These are phyloP conservation scores for Penicillium turbatum DNA, from an alignment of 495 filamentous ascomycete species.

Conservation along the genomic window DNA sequence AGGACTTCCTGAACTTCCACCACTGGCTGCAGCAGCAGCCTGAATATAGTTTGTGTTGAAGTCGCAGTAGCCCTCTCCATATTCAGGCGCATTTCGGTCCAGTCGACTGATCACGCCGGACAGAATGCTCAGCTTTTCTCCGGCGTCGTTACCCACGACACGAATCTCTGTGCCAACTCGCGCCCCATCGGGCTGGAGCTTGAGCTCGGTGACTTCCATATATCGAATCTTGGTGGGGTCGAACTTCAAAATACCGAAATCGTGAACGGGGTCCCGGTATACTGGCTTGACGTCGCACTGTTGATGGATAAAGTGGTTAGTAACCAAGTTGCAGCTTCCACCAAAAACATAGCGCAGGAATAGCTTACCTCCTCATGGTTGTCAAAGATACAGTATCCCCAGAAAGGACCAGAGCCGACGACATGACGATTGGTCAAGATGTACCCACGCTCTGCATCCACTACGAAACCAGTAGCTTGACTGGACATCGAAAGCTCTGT, in stretches of 20 bases:
- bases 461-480: conserved; percentile 96
- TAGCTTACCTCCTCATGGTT: conserved; percentile 80
- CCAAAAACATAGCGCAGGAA: neutral
- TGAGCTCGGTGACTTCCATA: conserved; percentile 78
- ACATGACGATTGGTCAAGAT: conserved; percentile 92
- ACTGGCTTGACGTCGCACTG: conserved; percentile 95
- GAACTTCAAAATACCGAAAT: conserved; percentile 96
- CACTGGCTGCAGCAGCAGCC: conserved; percentile 91
- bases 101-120: conserved; percentile 95
- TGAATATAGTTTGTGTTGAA: conserved; percentile 99
- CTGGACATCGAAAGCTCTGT: conserved; percentile 89
- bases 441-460: conserved; percentile 90
- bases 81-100: conserved; percentile 95
- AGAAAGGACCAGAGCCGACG: conserved; percentile 94
- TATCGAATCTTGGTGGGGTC: conserved; percentile 94
- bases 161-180: conserved; percentile 90
- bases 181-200: conserved; percentile 80
- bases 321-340: neutral
- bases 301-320: neutral
- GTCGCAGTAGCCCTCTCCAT: conserved; percentile 96
- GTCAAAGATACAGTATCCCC: conserved; percentile 96
- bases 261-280: conserved; percentile 96
- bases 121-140: conserved; percentile 96
- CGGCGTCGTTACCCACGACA: conserved; percentile 97
- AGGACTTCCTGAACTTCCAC: conserved; percentile 93